These are phyloP conservation scores for Ophiostoma pallidulum DNA, from an alignment of 2,329 filamentous ascomycete genomes.

Conservation along the genomic window DNA sequence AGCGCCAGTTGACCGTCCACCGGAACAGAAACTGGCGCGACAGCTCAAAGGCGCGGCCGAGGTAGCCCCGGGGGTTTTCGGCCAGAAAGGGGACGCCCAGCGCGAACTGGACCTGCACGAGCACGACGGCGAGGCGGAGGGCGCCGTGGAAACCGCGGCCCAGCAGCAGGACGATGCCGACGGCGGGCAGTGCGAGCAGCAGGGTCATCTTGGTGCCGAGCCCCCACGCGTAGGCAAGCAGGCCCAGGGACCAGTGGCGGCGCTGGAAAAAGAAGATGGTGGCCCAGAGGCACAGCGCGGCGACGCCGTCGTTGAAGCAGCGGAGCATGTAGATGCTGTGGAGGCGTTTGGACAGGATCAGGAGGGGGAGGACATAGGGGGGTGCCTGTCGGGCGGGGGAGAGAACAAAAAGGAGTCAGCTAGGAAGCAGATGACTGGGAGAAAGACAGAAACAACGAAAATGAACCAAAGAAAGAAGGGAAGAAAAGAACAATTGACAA, in stretches of 20 bases:
- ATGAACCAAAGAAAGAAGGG: background rate
- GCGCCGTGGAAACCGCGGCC: constrained; percentile 57
- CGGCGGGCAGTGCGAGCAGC: constrained; percentile 70
- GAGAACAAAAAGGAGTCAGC: background rate
- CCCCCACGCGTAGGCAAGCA: constrained; percentile 64
- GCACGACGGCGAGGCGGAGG: constrained; percentile 59
- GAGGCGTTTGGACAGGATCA: constrained; percentile 81
- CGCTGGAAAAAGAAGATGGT: constrained; percentile 73
- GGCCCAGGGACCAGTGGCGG: constrained; percentile 62
- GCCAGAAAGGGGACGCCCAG: constrained; percentile 59
- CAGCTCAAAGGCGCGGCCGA: constrained; percentile 80
- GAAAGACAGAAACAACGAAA: background rate
- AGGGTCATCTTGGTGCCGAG: constrained; percentile 94
- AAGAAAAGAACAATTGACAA: background rate
- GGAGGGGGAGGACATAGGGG: constrained; percentile 75
- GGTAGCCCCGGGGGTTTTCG: constrained; percentile 59
- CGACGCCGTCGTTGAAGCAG: constrained; percentile 93
- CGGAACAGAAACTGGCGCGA: constrained; percentile 87
- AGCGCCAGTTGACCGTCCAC: constrained; percentile 99
- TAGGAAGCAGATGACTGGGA: background rate
- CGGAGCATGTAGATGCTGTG: constrained; percentile 90
- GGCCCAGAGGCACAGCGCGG: constrained; percentile 71
- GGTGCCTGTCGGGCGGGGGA: constrained; percentile 47
- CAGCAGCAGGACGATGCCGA: constrained; percentile 67
- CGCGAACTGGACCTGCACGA: constrained; percentile 67